phyloP scores from a whole-genome alignment of 225 moss, liverwort and hornwort species.

The Physcomitrium patens region DNA sequence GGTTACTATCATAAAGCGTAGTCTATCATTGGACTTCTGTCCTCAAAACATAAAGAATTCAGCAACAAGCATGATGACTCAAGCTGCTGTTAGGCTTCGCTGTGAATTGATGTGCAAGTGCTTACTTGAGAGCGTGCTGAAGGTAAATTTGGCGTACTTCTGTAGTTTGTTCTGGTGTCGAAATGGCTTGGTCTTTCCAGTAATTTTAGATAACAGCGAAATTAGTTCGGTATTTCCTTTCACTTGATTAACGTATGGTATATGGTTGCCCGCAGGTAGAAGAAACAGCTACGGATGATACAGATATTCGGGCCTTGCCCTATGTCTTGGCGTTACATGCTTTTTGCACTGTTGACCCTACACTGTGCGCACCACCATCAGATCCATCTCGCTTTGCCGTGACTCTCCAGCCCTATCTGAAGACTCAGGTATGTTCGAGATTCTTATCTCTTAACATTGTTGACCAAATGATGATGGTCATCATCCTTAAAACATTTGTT shows the following conservation, averaged over 20 bases:
- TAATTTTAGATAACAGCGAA: slow-evolving; percentile 6
- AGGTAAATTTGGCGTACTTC: slow-evolving; percentile 46
- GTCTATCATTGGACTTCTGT: slow-evolving; percentile 85
- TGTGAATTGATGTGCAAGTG: slow-evolving; percentile 99
- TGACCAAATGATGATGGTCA: slow-evolving; percentile 9
- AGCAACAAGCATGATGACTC: slow-evolving; percentile 70
- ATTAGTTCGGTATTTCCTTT: not conserved
- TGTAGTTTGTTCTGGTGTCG: slow-evolving; percentile 4
- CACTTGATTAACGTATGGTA: slow-evolving; percentile 34
- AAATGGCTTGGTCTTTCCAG: slow-evolving; percentile 2
- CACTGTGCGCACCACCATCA: slow-evolving; percentile 84
- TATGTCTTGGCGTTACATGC: slow-evolving; percentile 93
- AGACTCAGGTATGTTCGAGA: slow-evolving; percentile 69
- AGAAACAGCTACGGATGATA: slow-evolving; percentile 78
- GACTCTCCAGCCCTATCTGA: slow-evolving; percentile 91
- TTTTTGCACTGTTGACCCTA: slow-evolving; percentile 94
- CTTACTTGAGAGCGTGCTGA: slow-evolving; percentile 89
- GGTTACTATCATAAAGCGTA: slow-evolving; percentile 92
- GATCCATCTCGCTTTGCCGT: slow-evolving; percentile 94
- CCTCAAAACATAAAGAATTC: slow-evolving; percentile 81
- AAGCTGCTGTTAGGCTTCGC: slow-evolving; percentile 84
- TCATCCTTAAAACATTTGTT: not conserved
- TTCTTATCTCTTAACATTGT: slow-evolving; percentile 4
- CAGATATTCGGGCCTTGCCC: slow-evolving; percentile 88
- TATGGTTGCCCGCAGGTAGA: slow-evolving; percentile 59